Conservation (phyloP, 495 filamentous ascomycete genomes). For the Bacidia gigantensis region DNA sequence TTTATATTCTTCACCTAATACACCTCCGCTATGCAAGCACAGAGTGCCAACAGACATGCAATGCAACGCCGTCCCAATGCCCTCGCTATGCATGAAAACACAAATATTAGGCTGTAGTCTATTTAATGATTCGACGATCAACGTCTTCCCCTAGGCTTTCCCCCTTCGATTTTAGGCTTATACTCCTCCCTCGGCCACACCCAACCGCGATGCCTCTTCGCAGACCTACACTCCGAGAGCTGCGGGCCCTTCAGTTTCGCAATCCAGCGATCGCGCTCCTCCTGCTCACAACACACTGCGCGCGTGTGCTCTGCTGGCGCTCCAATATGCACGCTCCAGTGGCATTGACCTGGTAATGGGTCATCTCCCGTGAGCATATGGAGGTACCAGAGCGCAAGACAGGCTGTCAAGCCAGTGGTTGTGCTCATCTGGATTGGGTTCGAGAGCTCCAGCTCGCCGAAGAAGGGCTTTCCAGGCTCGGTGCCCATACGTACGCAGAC, state of each 20-base stretch:
- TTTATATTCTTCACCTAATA: too few species aligned
- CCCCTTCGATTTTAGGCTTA: slow-evolving; percentile 39
- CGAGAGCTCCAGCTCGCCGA: slow-evolving; percentile 68
- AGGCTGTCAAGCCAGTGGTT: slow-evolving; percentile 44
- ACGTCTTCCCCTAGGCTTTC: slow-evolving; percentile 30
- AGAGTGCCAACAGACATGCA: too few species aligned
- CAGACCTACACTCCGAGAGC: slow-evolving; percentile 58
- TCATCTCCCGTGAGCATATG: slow-evolving; percentile 73
- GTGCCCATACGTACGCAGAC: slow-evolving; percentile 71
- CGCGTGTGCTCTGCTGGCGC: slow-evolving; percentile 64
- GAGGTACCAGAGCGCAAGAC: slow-evolving; percentile 59
- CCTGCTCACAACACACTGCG: slow-evolving; percentile 48
- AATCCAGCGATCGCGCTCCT: slow-evolving; percentile 69
- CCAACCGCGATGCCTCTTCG: slow-evolving; percentile 73
- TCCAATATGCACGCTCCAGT: slow-evolving; percentile 66
- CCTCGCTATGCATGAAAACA: neutral
- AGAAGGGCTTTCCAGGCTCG: slow-evolving; percentile 54
- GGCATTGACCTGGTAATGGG: slow-evolving; percentile 48
- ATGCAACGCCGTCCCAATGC: neutral
- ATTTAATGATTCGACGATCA: too few species aligned
- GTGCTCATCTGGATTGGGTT: slow-evolving; percentile 34
- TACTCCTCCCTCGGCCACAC: slow-evolving; percentile 64
- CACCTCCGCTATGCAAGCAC: too few species aligned
- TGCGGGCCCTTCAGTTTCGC: slow-evolving; percentile 58
- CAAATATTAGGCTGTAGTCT: neutral